Evolutionary conservation across 2,329 filamentous ascomycete species (phyloP), one percentile per base, ranked within the genome.

Genomic region (Emmonsiellopsis sp.): DNA sequence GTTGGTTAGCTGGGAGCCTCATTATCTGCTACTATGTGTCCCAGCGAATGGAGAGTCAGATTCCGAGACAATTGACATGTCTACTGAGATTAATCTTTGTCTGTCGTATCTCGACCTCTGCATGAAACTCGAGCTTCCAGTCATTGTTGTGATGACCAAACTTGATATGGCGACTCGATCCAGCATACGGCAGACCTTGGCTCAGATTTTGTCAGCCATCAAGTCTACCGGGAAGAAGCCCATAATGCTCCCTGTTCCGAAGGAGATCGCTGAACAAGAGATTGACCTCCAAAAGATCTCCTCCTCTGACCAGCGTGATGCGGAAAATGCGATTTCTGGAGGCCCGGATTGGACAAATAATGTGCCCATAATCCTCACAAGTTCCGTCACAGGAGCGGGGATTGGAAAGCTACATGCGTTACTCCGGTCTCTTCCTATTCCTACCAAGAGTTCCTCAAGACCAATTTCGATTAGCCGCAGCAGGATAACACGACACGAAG

Each of bases 1-100:
- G 0, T 76, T 98, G n/a, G 80, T 98, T 58, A 93, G 91, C 45
- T 97, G 93, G 91, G 87, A 88, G 38, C 93, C 93, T 7, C 90
- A 97, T 66, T 98, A 93, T 85, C 90, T 88, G 1, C 70, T 95
- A 20, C 77, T 97, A 2, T 96, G 94, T 61, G 83, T 97, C 57
- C 84, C 89, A 46, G 89, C 89, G 37, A 87, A 93, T 63, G 86
- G 86, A 58, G 62, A 60, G 20, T 76, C 79, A 9, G 82, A 85
- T 45, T 72, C 47, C 63, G 48, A 54, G 7, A 30, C 54, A 9
- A 26, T 52, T 13, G 67, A 69, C 13, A 62, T 65, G 47, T 38
- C 61, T 51, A 73, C 76, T 7, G 82, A 84, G 41, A 76, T 87
- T 43, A 86, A 93, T 61, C 75, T 93, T 3, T 86, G 86, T 8